phyloP scores from a whole-genome alignment of 306 rosid genomes.

The Quercus ilex region DNA sequence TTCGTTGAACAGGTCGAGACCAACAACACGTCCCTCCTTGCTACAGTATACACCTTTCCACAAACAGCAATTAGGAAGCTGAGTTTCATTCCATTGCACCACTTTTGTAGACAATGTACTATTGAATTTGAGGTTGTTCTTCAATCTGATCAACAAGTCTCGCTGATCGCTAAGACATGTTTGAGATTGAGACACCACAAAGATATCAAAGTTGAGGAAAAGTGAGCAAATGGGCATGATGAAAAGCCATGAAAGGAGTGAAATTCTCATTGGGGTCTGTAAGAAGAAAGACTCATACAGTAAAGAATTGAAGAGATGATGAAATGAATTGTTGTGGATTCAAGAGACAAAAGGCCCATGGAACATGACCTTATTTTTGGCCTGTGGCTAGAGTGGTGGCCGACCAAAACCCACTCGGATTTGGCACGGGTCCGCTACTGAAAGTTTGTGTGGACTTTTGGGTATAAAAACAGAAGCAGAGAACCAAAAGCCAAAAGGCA shows the following conservation, averaged over 20 bases:
- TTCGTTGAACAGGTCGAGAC: no score
- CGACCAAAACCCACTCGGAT: no score
- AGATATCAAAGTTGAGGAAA: not conserved
- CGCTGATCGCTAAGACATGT: no score
- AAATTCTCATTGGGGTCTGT: slow-evolving; percentile 19
- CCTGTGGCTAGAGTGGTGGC: not conserved
- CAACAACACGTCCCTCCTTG: no score
- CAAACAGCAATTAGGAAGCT: no score
- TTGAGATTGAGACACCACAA: not conserved
- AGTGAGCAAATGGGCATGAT: not conserved
- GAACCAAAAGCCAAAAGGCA: no score
- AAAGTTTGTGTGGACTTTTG: not conserved
- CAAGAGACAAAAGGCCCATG: slow-evolving; percentile 17
- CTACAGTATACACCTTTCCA: no score
- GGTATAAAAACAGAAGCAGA: not conserved
- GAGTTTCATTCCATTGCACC: no score
- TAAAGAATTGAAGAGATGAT: not conserved
- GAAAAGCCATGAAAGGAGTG: slow-evolving; percentile 22
- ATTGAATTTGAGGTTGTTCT: no score
- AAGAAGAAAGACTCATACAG: not conserved
- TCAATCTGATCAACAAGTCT: no score
- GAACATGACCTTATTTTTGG: slow-evolving; percentile 13
- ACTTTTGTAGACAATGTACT: no score
- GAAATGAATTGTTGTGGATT: not conserved
- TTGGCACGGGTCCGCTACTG: not conserved